Evolutionary conservation across 108 stramenopile genomes (phyloP).

Genomic region (Nitzschia inconspicua): DNA sequence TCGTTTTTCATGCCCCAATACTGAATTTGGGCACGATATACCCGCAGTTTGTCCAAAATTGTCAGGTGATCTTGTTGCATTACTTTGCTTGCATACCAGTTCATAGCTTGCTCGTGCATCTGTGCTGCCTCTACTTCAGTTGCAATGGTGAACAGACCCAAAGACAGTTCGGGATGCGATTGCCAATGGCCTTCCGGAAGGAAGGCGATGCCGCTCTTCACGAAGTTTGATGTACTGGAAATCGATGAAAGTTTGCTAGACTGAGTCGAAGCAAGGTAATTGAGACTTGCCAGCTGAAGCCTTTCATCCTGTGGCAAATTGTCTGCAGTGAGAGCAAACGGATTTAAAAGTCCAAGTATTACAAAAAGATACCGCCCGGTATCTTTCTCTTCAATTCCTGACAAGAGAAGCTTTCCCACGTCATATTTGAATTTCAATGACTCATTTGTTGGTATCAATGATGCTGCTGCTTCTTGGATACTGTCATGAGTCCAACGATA

Average conservation of each 20-base stretch:
- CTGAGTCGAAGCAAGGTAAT: too few relatives aligned
- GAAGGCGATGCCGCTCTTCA: too few relatives aligned
- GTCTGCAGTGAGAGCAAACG: too few relatives aligned
- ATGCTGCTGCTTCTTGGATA: too few relatives aligned
- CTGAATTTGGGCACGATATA: too few relatives aligned
- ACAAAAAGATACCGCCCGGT: background rate
- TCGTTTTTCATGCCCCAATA: too few relatives aligned
- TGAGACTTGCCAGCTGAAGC: conserved; percentile 6
- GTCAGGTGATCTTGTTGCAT: background rate
- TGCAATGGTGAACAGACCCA: background rate
- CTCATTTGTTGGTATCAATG: too few relatives aligned
- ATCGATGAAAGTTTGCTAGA: too few relatives aligned
- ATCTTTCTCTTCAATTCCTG: conserved; percentile 1
- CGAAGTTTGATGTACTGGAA: too few relatives aligned
- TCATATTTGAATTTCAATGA: conserved; percentile 41
- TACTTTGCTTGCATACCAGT: too few relatives aligned
- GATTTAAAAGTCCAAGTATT: too few relatives aligned
- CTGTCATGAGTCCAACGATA: too few relatives aligned
- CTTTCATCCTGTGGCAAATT: background rate
- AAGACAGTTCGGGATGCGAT: background rate
- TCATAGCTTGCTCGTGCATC: background rate
- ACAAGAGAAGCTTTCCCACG: conserved; percentile 31
- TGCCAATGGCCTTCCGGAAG: background rate
- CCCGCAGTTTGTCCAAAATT: conserved; percentile 5
- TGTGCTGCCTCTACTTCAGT: background rate